Evolutionary conservation across 2,329 filamentous ascomycete genomes (phyloP).

Genomic region (Venturia nashicola): DNA sequence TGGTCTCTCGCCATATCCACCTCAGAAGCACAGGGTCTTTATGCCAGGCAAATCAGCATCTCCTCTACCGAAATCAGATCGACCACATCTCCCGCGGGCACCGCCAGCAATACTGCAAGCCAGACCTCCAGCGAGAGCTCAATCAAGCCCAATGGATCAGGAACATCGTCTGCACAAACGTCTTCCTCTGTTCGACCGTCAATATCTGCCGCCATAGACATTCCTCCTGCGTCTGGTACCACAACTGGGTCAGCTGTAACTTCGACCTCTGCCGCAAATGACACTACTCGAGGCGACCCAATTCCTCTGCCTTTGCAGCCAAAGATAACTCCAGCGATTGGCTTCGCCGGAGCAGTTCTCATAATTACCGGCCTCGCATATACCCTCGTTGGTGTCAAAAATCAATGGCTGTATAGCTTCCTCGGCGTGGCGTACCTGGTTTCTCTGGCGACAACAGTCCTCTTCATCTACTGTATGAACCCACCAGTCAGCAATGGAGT

Average conservation of each 20-base stretch:
- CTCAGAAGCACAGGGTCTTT: neutral
- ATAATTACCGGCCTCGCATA: slow-evolving; percentile 60
- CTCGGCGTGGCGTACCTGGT: slow-evolving; percentile 4
- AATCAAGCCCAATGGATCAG: neutral
- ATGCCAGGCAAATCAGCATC: neutral
- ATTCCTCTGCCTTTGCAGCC: slow-evolving; percentile 57
- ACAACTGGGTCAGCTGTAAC: neutral
- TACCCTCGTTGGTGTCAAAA: slow-evolving; percentile 70
- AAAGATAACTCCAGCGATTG: slow-evolving; percentile 66
- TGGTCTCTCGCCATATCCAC: neutral
- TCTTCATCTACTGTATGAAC: slow-evolving; percentile 83
- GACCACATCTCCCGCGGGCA: neutral
- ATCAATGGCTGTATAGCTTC: slow-evolving; percentile 40
- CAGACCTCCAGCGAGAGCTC: neutral
- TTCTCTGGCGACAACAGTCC: slow-evolving; percentile 31
- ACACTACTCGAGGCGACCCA: neutral
- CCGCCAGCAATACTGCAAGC: neutral
- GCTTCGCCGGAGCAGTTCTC: slow-evolving; percentile 65
- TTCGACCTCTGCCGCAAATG: neutral
- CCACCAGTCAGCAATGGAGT: slow-evolving; percentile 61
- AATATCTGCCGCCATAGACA: neutral
- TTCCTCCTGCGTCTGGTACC: neutral
- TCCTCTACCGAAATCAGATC: neutral
- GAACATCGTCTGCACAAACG: neutral
- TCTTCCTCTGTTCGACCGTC: neutral